Conservation (phyloP, 768 basidiomycete genomes). For the Leucosporidium yakuticum region DNA sequence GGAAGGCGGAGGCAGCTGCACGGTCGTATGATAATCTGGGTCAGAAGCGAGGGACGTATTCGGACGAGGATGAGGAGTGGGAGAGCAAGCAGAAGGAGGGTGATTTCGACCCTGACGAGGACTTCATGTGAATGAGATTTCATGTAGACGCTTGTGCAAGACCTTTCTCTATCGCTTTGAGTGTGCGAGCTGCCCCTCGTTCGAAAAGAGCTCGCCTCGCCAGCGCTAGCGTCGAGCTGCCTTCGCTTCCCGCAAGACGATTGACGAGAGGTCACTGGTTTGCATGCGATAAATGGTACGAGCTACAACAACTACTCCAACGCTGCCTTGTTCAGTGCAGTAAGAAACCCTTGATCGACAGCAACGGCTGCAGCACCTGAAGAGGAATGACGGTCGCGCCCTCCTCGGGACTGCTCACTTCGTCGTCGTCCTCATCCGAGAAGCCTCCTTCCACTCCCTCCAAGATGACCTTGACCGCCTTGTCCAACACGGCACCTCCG, state of each 20-base stretch:
- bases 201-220: too few species aligned
- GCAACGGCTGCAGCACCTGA: constrained; percentile 13
- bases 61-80: constrained; percentile 30
- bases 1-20: constrained; percentile 81
- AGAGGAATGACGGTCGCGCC: constrained; percentile 12
- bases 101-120: constrained; percentile 28
- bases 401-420: constrained; percentile 12
- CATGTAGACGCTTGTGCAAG: too few species aligned
- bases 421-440: constrained; percentile 20
- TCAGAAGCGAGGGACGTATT: constrained; percentile 1
- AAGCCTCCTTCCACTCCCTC: constrained; percentile 14
- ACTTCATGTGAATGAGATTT: constrained; percentile 20
- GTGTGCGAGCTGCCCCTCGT: too few species aligned
- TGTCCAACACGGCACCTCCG: background rate
- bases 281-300: too few species aligned
- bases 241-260: too few species aligned
- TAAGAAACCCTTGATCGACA: constrained; percentile 17
- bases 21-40: constrained; percentile 63
- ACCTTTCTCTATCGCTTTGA: too few species aligned
- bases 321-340: background rate
- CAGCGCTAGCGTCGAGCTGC: too few species aligned
- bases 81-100: constrained; percentile 23
- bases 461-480: background rate
- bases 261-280: too few species aligned
- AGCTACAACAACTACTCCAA: too few species aligned